phyloP scores from a whole-genome alignment of 1,139 yeast genomes.

The Lodderomyces pseudojiufengensis region DNA sequence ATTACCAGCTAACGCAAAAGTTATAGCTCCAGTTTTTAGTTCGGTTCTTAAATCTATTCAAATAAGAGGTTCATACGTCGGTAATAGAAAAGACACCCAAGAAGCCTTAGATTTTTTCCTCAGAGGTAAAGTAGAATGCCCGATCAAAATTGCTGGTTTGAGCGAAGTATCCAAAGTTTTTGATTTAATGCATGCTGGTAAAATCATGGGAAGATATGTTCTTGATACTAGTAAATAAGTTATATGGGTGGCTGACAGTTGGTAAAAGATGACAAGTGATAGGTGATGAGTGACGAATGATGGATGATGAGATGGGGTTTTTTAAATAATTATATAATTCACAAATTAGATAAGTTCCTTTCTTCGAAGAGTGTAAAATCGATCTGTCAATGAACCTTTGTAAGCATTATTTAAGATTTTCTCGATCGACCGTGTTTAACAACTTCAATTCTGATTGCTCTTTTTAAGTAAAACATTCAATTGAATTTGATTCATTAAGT shows the following conservation, averaged over 20 bases:
- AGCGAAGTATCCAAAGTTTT: slow-evolving; percentile 61
- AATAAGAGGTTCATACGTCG: slow-evolving; percentile 72
- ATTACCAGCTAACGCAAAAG: slow-evolving; percentile 69
- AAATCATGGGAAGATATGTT: slow-evolving; percentile 73
- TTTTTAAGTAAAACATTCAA: slow-evolving; percentile 55
- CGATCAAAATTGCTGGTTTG: slow-evolving; percentile 67
- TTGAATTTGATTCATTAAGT: slow-evolving; percentile 66
- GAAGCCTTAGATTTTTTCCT: slow-evolving; percentile 72
- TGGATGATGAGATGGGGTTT: background rate
- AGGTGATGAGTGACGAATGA: background rate
- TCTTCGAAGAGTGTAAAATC: too few relatives aligned
- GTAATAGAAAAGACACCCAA: slow-evolving; percentile 75
- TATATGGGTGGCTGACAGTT: too few relatives aligned
- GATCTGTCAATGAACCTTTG: too few relatives aligned
- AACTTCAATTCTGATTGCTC: too few relatives aligned
- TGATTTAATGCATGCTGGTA: slow-evolving; percentile 67
- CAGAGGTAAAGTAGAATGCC: slow-evolving; percentile 67
- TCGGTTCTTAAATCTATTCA: slow-evolving; percentile 62
- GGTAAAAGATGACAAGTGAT: too few relatives aligned
- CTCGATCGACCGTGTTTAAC: too few relatives aligned
- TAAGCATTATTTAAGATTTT: too few relatives aligned
- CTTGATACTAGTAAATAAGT: slow-evolving; percentile 59
- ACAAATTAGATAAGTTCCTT: too few relatives aligned
- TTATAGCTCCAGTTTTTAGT: slow-evolving; percentile 59
- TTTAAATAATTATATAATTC: too few relatives aligned